phyloP scores from a whole-genome alignment of 1,139 yeast genomes.

The Zygotorulaspora mrakii region DNA sequence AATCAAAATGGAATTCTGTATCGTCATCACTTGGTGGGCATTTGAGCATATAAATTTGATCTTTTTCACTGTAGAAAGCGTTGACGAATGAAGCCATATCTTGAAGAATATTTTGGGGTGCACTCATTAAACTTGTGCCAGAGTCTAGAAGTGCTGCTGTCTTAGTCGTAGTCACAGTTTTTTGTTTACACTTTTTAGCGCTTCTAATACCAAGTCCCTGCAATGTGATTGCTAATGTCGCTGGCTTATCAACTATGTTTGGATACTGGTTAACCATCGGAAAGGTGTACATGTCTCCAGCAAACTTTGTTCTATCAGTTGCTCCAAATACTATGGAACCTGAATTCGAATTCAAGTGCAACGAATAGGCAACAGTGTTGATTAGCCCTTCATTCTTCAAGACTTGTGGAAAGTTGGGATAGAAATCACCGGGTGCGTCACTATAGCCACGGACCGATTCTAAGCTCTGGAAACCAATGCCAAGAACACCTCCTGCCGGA shows the following conservation, averaged over 20 bases:
- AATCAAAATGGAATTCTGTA: constrained; percentile 41
- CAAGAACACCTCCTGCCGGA: constrained; percentile 29
- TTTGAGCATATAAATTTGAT: constrained; percentile 38
- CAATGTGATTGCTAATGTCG: constrained; percentile 46
- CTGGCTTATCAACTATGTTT: constrained; percentile 29
- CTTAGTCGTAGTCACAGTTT: constrained; percentile 29
- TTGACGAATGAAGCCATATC: constrained; percentile 41
- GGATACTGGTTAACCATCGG: constrained; percentile 43
- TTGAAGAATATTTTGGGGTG: constrained; percentile 45
- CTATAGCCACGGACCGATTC: constrained; percentile 27
- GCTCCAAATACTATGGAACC: constrained; percentile 56
- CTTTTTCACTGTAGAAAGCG: constrained; percentile 39
- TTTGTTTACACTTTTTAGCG: constrained; percentile 33
- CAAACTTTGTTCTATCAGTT: constrained; percentile 47
- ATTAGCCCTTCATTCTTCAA: constrained; percentile 52
- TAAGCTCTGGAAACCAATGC: constrained; percentile 30
- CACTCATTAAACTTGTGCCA: constrained; percentile 59
- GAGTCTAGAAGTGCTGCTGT: constrained; percentile 59
- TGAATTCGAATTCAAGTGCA: constrained; percentile 42
- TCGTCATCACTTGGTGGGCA: constrained; percentile 34
- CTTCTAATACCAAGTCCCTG: constrained; percentile 39
- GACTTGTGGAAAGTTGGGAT: constrained; percentile 56
- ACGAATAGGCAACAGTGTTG: constrained; percentile 50
- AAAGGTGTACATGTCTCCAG: constrained; percentile 44
- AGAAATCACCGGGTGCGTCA: constrained; percentile 34